Percentiles rank a stretch among this genome's conserved stretches.
Evolutionary conservation across 371 early-diverging fungal species (phyloP).

Genomic region (Mortierella sp.): DNA sequence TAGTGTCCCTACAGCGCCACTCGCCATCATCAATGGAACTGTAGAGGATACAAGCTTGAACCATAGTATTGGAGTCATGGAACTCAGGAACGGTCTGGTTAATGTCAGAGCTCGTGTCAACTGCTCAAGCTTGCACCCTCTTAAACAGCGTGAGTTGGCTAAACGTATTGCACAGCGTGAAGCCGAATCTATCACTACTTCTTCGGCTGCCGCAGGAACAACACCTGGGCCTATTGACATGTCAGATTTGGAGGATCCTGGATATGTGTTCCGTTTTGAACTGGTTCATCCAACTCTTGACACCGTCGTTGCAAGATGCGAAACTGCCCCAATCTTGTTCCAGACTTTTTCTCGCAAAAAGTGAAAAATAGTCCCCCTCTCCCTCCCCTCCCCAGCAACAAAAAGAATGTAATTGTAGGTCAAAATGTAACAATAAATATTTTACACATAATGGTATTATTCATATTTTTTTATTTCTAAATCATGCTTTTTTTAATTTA

Average conservation of each 20-base stretch:
- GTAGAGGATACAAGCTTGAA: neutral
- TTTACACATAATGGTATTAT: neutral
- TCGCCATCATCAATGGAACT: neutral
- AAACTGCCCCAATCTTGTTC: slow-evolving; percentile 26
- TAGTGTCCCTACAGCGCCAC: slow-evolving; percentile 12
- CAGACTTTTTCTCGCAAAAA: slow-evolving; percentile 28
- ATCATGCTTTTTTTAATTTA: neutral
- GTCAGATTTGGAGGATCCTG: slow-evolving; percentile 39
- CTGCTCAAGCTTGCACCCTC: slow-evolving; percentile 47
- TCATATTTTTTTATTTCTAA: neutral
- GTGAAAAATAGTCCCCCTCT: neutral
- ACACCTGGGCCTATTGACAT: slow-evolving; percentile 17
- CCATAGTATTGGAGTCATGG: slow-evolving; percentile 22
- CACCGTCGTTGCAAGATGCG: slow-evolving; percentile 27
- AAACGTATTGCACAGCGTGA: slow-evolving; percentile 5
- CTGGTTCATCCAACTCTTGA: slow-evolving; percentile 38
- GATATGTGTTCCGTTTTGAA: slow-evolving; percentile 45
- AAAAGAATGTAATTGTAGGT: neutral
- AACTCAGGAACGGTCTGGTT: slow-evolving; percentile 22
- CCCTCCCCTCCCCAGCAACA: too few relatives aligned
- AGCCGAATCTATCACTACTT: neutral
- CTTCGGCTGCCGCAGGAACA: neutral
- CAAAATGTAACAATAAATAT: neutral
- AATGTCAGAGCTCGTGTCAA: slow-evolving; percentile 35
- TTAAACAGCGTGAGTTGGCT: slow-evolving; percentile 39